phyloP scores from a whole-genome alignment of 2,329 filamentous ascomycete species.

The Diaporthe sp. region DNA sequence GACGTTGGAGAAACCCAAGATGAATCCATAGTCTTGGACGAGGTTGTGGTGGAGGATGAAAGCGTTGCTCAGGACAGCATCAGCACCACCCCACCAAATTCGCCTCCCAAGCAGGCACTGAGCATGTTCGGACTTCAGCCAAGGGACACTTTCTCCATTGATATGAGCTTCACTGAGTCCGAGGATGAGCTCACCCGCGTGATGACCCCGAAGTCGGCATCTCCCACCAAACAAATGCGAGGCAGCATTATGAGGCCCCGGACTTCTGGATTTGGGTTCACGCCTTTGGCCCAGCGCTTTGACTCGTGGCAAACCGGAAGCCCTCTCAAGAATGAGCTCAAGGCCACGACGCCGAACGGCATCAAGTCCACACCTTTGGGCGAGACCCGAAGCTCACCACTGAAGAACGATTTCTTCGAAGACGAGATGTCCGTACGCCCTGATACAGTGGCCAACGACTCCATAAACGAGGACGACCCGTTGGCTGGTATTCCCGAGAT shows the following conservation, averaged over 20 bases:
- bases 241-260: slow-evolving; percentile 45
- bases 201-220: slow-evolving; percentile 32
- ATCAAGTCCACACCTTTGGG: slow-evolving; percentile 35
- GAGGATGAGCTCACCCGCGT: slow-evolving; percentile 63
- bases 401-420: slow-evolving; percentile 70
- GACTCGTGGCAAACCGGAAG: slow-evolving; percentile 72
- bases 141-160: slow-evolving; percentile 61
- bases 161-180: slow-evolving; percentile 64
- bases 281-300: slow-evolving; percentile 65
- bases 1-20: slow-evolving; percentile 24
- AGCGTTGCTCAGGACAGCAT: slow-evolving; percentile 36
- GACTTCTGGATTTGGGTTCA: slow-evolving; percentile 65
- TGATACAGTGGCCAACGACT: slow-evolving; percentile 52
- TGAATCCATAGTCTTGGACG: slow-evolving; percentile 47
- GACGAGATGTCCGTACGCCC: slow-evolving; percentile 69
- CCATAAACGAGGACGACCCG: slow-evolving; percentile 49
- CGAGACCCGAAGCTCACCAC: slow-evolving; percentile 53
- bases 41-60: slow-evolving; percentile 49
- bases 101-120: slow-evolving; percentile 47
- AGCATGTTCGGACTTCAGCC: slow-evolving; percentile 61
- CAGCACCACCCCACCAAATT: slow-evolving; percentile 49
- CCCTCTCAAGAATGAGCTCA: slow-evolving; percentile 58
- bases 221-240: slow-evolving; percentile 46
- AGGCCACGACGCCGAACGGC: slow-evolving; percentile 47
- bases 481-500: slow-evolving; percentile 43